Conservation (phyloP, 805 yeast species). For the Teunomyces gatunensis region DNA sequence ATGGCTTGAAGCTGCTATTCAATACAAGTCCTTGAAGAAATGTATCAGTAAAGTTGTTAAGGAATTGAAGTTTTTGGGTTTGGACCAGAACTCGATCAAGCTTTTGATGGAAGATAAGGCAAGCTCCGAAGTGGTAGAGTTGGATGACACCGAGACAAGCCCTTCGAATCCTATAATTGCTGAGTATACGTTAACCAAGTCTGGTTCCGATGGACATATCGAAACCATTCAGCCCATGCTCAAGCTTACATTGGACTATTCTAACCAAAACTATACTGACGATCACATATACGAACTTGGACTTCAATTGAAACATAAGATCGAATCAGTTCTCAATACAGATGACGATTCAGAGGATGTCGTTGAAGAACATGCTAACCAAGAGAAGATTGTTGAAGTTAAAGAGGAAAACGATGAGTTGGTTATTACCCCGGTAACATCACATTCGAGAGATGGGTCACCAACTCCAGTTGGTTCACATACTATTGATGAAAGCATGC, state of each 20-base stretch:
- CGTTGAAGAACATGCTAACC: conserved; percentile 1
- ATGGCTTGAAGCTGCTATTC: conserved; percentile 69
- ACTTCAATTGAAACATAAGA: conserved; percentile 23
- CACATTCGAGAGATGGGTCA: conserved; percentile 11
- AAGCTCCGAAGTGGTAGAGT: conserved; percentile 26
- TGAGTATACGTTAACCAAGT: conserved; percentile 37
- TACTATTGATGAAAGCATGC: not conserved
- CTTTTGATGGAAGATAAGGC: conserved; percentile 31
- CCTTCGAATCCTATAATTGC: conserved; percentile 42
- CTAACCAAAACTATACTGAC: conserved; percentile 24
- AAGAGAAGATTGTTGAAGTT: conserved; percentile 23
- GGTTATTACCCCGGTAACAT: conserved; percentile 27
- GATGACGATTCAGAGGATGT: conserved; percentile 18
- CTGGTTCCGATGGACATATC: conserved; percentile 13
- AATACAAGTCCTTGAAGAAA: conserved; percentile 69
- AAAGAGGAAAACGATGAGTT: conserved; percentile 25
- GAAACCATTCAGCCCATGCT: conserved; percentile 35
- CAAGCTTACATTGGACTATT: conserved; percentile 35
- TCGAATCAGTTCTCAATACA: conserved; percentile 21
- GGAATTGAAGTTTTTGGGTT: conserved; percentile 59
- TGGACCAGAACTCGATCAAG: conserved; percentile 45
- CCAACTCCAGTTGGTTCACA: conserved; percentile 1
- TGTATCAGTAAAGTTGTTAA: conserved; percentile 61
- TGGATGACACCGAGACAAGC: conserved; percentile 29
- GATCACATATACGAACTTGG: conserved; percentile 34